Base-by-base conservation (phyloP, 73 alveolate genomes). In the Paramecium pentaurelia region DNA sequence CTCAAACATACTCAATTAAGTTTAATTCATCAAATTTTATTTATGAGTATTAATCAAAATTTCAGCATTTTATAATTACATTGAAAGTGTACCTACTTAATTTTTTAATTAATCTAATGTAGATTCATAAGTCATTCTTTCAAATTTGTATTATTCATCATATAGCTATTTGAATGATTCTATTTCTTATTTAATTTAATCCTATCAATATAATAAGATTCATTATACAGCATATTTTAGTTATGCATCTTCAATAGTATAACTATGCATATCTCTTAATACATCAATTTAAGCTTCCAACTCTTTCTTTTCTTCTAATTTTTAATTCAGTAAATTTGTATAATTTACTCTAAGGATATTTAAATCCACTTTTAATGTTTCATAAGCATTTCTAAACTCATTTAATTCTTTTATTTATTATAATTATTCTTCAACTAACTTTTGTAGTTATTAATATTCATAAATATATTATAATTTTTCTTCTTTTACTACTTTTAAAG, bases 271-370 rank as follows among this genome's bases (percentile, higher is more conserved):
- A 14, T 80, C 47, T 44, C 91, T 80, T 22, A 80, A 47, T 10
- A 80, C 91, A 80, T 80, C 91, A 18, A 80, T 42, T 80, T 40
- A 32, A 11, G 91, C n/a, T 47, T 80, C 71, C 12, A 80, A 80
- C n/a, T 80, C 28, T 42, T 25, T 49, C 27, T 80, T 80, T 36
- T 80, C 91, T 80, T 80, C 47, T 8, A 32, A 25, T 80, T 47
- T 80, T 49, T 80, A 40, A 5, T 80, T 42, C 49, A 80, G 8
- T 34, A 80, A 47, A 45, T 42, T 28, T 47, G 77, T 3, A 49
- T 80, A 80, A 47, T 80, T 80, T 9, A 11, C 20, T 80, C 91
- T 80, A 8, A 80, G n/a, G 6, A 47, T 27, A 80, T 80, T 64
- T 10, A 80, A 32, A 49, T 80, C 91, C 0, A 42, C 28, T 45